A percentile compares a stretch with the other conserved stretches of the same genome.
These are phyloP conservation scores for Aspergillus sergii DNA, from an alignment of 2,329 filamentous ascomycete genomes.

Conservation along the genomic window DNA sequence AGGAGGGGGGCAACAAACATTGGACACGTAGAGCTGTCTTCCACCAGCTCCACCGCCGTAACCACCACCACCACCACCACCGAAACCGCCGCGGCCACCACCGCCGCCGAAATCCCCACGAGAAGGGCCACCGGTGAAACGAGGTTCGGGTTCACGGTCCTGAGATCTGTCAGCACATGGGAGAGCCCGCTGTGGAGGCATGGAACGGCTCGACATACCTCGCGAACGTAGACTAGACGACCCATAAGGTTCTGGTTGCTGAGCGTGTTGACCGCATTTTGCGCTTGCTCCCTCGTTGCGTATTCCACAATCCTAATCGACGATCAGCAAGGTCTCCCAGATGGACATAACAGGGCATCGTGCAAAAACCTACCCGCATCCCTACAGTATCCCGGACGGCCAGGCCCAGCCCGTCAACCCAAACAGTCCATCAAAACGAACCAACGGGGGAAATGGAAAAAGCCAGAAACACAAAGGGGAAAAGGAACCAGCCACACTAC, in stretches of 20 bases:
- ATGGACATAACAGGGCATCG: not conserved
- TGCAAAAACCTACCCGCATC: slow-evolving; percentile 85
- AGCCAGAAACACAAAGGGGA: slow-evolving; percentile 57
- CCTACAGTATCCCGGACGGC: slow-evolving; percentile 88
- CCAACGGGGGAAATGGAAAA: slow-evolving; percentile 56
- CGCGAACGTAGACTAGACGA: slow-evolving; percentile 95
- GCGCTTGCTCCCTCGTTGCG: slow-evolving; percentile 98
- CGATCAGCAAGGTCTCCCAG: slow-evolving; percentile 12
- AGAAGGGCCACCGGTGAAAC: slow-evolving; percentile 78
- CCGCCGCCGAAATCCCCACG: slow-evolving; percentile 64
- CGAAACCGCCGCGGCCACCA: slow-evolving; percentile 56
- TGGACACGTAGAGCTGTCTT: slow-evolving; percentile 95
- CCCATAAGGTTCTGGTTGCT: slow-evolving; percentile 99
- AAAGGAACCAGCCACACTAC: slow-evolving; percentile 84
- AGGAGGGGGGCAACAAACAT: slow-evolving; percentile 70
- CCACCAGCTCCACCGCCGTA: slow-evolving; percentile 56
- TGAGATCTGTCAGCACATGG: slow-evolving; percentile 41
- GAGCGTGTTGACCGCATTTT: slow-evolving; percentile 93
- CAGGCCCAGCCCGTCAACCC: slow-evolving; percentile 98
- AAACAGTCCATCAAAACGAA: slow-evolving; percentile 78
- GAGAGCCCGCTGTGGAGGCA: slow-evolving; percentile 2
- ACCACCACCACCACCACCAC: slow-evolving; percentile 55
- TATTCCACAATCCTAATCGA: slow-evolving; percentile 95
- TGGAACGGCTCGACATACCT: slow-evolving; percentile 60
- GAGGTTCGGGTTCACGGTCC: slow-evolving; percentile 97